Base-by-base conservation (phyloP, 176 grass and related monocot genomes). In the Cymbopogon citratus region DNA sequence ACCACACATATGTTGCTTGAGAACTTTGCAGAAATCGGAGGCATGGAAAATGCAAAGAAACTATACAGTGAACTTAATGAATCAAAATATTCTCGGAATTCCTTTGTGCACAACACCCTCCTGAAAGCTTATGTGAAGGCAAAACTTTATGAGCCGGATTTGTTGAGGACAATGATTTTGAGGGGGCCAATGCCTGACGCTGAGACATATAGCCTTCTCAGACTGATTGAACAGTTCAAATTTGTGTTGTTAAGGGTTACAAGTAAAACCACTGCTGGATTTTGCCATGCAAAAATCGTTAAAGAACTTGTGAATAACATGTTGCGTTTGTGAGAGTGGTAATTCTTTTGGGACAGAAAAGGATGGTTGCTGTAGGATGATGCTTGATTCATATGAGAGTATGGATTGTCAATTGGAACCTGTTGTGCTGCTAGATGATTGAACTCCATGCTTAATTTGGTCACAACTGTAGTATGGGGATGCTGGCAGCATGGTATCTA, bases 81-180 rank as follows among this genome's bases (percentile, higher is more conserved):
- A 87, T 93, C 92, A 60, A 95, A 95, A 85, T 98, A 91, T 61
- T 92, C 85, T 67, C 82, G 72, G 24, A 90, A 93, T 74, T 85
- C 96, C 12, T 95, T 99, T 91, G 96, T 93, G 63, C 87, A 88
- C 85, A 98, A 98, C 88, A 81, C 85, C 26, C 76, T 95, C 45
- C 73, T 99, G 54, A 98, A 92, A 84, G 92, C 92, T 83, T 95
- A 95, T 69, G 82, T 83, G 59, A 91, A 95, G 57, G 89, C 92
- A 49, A 90, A 91, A 83, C 82, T 92, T 81, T 90, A 95, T 69
- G 92, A 99, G 73, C 85, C 92, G 4, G 89, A 99, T 78, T 87
- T 99, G 46, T 59, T 90, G 49, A 89, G 56, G 48, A 78, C 81
- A 76, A 99, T 99, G 92, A 93, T 99, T 88, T 88, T 95, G 87